Conservation (phyloP, 352 stramenopile species). For the Phytophthora pluvialis region DNA sequence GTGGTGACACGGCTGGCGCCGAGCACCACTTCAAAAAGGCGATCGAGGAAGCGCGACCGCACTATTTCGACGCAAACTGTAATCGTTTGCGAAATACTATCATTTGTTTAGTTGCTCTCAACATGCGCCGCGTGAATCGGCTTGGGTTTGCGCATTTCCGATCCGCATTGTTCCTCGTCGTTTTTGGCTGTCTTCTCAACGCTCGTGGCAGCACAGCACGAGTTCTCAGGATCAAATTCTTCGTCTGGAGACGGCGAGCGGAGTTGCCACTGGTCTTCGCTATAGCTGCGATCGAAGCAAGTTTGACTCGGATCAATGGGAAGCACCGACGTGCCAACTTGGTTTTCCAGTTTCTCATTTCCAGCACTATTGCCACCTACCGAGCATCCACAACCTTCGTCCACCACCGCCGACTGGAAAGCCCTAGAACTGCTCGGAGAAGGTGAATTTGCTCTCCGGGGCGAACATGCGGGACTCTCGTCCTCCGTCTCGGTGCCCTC, state of each 20-base stretch:
- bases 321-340: constrained; percentile 8
- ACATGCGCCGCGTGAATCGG: not conserved
- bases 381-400: constrained; percentile 7
- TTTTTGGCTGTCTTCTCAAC: not conserved
- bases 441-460: not conserved
- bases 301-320: constrained; percentile 28
- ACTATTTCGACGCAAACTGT: constrained; percentile 71
- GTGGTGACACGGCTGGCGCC: constrained; percentile 44
- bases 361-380: not conserved
- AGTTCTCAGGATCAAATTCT: constrained; percentile 19
- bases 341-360: constrained; percentile 16
- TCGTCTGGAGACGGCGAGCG: constrained; percentile 25
- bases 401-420: not conserved
- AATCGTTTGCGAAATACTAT: constrained; percentile 23
- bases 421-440: not conserved
- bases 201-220: constrained; percentile 8
- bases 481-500: constrained; percentile 41
- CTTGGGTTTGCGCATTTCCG: not conserved
- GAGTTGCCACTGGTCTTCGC: constrained; percentile 31
- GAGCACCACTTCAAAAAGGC: constrained; percentile 68
- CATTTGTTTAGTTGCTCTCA: constrained; percentile 12
- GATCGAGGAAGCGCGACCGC: constrained; percentile 70
- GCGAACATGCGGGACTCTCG: constrained; percentile 12
- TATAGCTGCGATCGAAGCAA: constrained; percentile 24
- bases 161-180: constrained; percentile 3